Conservation (phyloP, 805 yeast genomes). For the Zygotorulaspora danielsina region DNA sequence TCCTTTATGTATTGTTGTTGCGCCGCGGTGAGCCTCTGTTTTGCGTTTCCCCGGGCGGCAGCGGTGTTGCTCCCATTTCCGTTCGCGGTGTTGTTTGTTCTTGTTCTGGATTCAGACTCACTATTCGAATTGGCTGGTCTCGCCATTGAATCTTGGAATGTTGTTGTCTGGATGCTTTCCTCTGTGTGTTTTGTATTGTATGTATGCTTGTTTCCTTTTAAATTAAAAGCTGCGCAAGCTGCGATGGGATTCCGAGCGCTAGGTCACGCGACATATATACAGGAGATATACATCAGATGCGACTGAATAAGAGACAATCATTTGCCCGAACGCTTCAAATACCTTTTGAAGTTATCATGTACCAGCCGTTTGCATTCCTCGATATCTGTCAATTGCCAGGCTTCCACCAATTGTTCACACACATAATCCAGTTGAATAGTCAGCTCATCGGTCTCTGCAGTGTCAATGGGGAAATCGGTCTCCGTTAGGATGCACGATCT, state of each 20-base stretch:
- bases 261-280: no score
- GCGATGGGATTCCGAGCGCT: no score
- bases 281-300: no score
- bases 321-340: constrained; percentile 11
- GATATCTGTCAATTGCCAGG: constrained; percentile 4
- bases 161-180: not conserved
- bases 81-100: constrained; percentile 12
- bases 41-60: constrained; percentile 46
- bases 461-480: constrained; percentile 43
- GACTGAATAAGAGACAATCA: no score
- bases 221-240: no score
- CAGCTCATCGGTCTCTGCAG: constrained; percentile 12
- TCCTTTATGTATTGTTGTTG: constrained; percentile 66
- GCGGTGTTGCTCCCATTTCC: constrained; percentile 36
- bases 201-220: no score
- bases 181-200: constrained; percentile 6
- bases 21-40: constrained; percentile 49
- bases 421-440: constrained; percentile 15
- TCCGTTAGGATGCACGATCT: constrained; percentile 43
- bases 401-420: constrained; percentile 10
- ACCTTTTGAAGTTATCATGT: constrained; percentile 18
- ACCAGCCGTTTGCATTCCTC: constrained; percentile 12
- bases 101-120: constrained; percentile 29
- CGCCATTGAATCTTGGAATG: constrained; percentile 19
- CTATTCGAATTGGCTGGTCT: constrained; percentile 27